These are phyloP conservation scores for Cystobasidiaceae sp. DNA, from an alignment of 1,284 basidiomycete genomes.

Conservation along the genomic window DNA sequence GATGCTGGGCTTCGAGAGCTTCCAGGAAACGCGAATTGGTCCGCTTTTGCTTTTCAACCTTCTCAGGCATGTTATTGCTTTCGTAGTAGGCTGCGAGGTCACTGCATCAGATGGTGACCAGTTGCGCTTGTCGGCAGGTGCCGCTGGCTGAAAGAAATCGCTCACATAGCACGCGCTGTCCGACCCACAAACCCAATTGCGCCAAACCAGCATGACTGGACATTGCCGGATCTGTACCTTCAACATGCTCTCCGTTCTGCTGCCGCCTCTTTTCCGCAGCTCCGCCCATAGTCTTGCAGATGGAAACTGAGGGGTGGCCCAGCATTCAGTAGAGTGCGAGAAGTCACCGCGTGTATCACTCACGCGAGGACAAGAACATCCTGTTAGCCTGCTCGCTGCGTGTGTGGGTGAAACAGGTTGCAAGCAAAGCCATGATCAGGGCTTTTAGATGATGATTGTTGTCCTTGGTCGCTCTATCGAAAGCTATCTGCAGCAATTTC, in stretches of 20 bases:
- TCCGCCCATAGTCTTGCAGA: constrained; percentile 27
- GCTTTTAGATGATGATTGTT: constrained; percentile 27
- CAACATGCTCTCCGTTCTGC: constrained; percentile 7
- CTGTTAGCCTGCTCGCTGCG: constrained; percentile 22
- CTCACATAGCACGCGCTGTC: constrained; percentile 21
- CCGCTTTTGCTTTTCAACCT: too few relatives aligned
- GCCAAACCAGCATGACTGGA: constrained; percentile 19
- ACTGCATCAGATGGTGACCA: too few relatives aligned
- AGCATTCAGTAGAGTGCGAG: too few relatives aligned
- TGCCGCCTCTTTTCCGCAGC: constrained; percentile 2
- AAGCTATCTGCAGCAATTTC: constrained; percentile 9
- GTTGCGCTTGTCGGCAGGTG: too few relatives aligned
- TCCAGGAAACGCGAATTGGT: too few relatives aligned
- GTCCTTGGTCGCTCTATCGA: background rate
- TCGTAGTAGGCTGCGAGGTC: too few relatives aligned
- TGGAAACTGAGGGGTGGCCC: constrained; percentile 21
- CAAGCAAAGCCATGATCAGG: constrained; percentile 25
- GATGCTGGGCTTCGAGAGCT: too few relatives aligned
- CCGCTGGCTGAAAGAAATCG: too few relatives aligned
- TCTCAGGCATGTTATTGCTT: too few relatives aligned
- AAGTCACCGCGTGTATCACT: too few relatives aligned
- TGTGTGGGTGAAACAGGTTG: constrained; percentile 28
- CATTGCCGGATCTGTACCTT: background rate
- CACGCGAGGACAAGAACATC: constrained; percentile 36
- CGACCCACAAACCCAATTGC: constrained; percentile 27